phyloP scores from a whole-genome alignment of 192 early-diverging fungal genomes.

The Diversispora eburnea region DNA sequence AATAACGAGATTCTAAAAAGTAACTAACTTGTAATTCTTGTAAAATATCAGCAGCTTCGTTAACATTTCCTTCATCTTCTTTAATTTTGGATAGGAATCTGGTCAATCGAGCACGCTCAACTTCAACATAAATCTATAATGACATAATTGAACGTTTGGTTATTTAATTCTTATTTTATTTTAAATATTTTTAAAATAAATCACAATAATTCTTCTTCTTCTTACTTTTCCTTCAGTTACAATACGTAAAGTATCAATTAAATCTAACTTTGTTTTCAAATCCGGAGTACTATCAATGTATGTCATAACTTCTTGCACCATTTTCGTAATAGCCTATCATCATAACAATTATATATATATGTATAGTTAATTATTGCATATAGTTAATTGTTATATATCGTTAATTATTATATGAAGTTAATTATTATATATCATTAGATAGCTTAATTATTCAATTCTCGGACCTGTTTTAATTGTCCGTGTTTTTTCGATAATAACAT shows the following conservation, averaged over 20 bases:
- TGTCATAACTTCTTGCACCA: slow-evolving; percentile 91
- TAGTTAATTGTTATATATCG: background rate
- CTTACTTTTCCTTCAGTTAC: slow-evolving; percentile 95
- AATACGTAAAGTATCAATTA: slow-evolving; percentile 89
- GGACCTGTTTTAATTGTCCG: slow-evolving; percentile 85
- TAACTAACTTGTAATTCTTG: slow-evolving; percentile 83
- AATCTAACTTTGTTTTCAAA: slow-evolving; percentile 77
- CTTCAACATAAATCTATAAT: slow-evolving; percentile 93
- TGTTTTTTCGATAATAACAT: slow-evolving; percentile 94
- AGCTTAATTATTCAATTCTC: slow-evolving; percentile 16
- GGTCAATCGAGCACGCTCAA: slow-evolving; percentile 93
- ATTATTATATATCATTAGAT: background rate
- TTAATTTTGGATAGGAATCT: slow-evolving; percentile 83
- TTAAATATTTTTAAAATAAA: background rate
- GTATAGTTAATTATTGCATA: background rate
- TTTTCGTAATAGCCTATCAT: slow-evolving; percentile 81
- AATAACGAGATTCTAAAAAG: too few relatives aligned
- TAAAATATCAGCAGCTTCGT: slow-evolving; percentile 89
- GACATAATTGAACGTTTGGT: background rate
- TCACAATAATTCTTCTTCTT: background rate
- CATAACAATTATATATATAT: background rate
- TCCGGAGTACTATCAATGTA: slow-evolving; percentile 84
- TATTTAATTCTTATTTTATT: background rate
- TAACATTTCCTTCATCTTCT: slow-evolving; percentile 87
- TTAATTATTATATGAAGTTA: background rate